Evolutionary conservation across 495 filamentous ascomycete species (phyloP).

Genomic region (Penicillium angulare): DNA sequence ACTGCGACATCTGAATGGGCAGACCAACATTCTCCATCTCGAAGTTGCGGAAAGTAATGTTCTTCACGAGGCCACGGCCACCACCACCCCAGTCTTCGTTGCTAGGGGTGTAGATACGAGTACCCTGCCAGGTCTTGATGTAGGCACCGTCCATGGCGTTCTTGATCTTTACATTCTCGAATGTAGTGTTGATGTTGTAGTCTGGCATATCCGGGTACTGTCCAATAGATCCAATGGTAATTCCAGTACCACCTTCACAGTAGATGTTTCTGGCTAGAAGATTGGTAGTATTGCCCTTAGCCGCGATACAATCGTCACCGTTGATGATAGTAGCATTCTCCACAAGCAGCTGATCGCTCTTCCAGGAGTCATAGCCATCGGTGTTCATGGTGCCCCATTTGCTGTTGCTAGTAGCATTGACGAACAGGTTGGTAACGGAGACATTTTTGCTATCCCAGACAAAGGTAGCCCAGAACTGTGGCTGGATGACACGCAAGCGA

Average conservation of each 20-base stretch:
- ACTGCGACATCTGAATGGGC: slow-evolving; percentile 58
- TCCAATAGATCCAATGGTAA: slow-evolving; percentile 45
- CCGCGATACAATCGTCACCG: slow-evolving; percentile 38
- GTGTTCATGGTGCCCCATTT: slow-evolving; percentile 32
- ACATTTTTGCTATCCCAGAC: slow-evolving; percentile 35
- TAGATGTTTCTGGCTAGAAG: slow-evolving; percentile 30
- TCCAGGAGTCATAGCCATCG: slow-evolving; percentile 38
- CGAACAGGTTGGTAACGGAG: slow-evolving; percentile 37
- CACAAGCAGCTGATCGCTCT: slow-evolving; percentile 28
- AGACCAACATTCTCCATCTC: slow-evolving; percentile 45
- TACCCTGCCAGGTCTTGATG: slow-evolving; percentile 54
- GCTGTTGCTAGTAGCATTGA: slow-evolving; percentile 36
- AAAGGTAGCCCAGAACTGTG: slow-evolving; percentile 46
- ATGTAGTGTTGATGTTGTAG: slow-evolving; percentile 24
- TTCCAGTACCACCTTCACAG: slow-evolving; percentile 28
- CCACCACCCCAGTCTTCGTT: slow-evolving; percentile 33
- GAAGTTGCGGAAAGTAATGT: slow-evolving; percentile 53
- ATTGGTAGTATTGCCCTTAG: slow-evolving; percentile 43
- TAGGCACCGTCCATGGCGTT: slow-evolving; percentile 52
- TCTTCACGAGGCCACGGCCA: slow-evolving; percentile 38
- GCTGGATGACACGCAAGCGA: slow-evolving; percentile 35
- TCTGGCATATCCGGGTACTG: slow-evolving; percentile 33
- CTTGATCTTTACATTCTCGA: slow-evolving; percentile 18
- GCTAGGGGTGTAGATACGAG: slow-evolving; percentile 18
- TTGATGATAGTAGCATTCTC: slow-evolving; percentile 33